A percentile compares a stretch with the other conserved stretches of the same genome.
These are phyloP conservation scores for Sphagnum tenellum DNA, from an alignment of 225 moss, liverwort and hornwort species.

Conservation along the genomic window DNA sequence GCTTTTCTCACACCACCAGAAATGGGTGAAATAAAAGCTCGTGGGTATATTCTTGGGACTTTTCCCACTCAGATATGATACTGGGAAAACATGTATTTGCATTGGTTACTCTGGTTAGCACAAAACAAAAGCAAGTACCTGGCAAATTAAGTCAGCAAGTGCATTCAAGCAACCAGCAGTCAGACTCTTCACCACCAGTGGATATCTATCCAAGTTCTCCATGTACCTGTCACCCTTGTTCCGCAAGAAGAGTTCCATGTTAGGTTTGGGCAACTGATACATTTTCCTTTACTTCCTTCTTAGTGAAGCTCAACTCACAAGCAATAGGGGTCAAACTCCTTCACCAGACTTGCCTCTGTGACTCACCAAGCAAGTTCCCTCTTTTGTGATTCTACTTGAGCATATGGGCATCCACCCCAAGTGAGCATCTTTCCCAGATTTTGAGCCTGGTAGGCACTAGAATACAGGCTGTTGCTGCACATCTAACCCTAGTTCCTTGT, in stretches of 20 bases:
- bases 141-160: constrained; percentile 46
- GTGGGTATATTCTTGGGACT: no score
- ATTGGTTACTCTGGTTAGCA: not conserved
- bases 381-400: not conserved
- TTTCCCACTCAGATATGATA: no score
- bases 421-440: no score
- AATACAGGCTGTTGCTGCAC: no score
- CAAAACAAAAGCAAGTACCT: constrained; percentile 19
- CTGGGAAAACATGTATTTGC: no score
- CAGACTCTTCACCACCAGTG: constrained; percentile 45
- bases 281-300: not conserved
- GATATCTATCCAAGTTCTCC: constrained; percentile 54
- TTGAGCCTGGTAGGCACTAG: no score
- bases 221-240: constrained; percentile 27
- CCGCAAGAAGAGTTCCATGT: not conserved
- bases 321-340: not conserved
- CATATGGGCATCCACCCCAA: not conserved
- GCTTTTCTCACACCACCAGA: no score
- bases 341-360: not conserved
- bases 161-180: constrained; percentile 57
- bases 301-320: not conserved
- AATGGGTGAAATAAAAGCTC: not conserved
- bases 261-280: not conserved
- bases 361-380: not conserved
- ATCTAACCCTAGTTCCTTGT: no score